A percentile compares a stretch with the other conserved stretches of the same genome.
phyloP scores from a whole-genome alignment of 2,329 filamentous ascomycete species.

The Clonostachys solani region DNA sequence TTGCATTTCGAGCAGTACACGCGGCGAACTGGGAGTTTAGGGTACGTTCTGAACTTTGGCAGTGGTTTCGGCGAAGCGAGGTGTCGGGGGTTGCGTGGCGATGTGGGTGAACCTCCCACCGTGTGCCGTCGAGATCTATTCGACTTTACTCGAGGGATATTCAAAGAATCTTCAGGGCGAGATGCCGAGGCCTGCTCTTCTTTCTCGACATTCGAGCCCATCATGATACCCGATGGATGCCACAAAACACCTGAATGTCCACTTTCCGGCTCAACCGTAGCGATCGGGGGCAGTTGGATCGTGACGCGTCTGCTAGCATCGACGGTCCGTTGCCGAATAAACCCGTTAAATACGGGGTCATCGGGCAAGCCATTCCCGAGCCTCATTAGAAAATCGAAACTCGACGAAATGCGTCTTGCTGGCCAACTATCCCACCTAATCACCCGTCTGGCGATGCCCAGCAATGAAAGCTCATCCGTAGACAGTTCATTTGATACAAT shows the following conservation, averaged over 20 bases:
- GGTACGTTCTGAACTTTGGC: conserved; percentile 30
- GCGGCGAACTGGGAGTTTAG: conserved; percentile 59
- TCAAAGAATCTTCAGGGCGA: background rate
- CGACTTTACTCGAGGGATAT: conserved; percentile 8
- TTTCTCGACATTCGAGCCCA: background rate
- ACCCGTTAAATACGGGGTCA: conserved; percentile 23
- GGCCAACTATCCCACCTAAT: conserved; percentile 42
- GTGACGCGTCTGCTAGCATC: background rate
- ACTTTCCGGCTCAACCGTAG: background rate
- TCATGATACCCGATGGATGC: background rate
- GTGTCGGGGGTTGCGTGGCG: conserved; percentile 26
- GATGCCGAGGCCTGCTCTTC: background rate
- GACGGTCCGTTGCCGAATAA: conserved; percentile 16
- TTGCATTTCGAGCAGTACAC: conserved; percentile 76
- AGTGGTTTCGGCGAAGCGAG: conserved; percentile 35
- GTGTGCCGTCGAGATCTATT: conserved; percentile 32
- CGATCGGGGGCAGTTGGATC: background rate
- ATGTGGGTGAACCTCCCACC: conserved; percentile 37
- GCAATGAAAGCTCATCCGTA: conserved; percentile 38
- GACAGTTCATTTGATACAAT: conserved; percentile 24
- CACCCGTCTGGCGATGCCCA: conserved; percentile 37
- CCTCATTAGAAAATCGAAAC: conserved; percentile 42
- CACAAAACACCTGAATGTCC: too few species aligned
- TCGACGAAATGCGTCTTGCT: conserved; percentile 37
- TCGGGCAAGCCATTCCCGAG: conserved; percentile 40